Base-by-base conservation (phyloP, 176 grass and related monocot genomes). In the Eragrostis curvula region DNA sequence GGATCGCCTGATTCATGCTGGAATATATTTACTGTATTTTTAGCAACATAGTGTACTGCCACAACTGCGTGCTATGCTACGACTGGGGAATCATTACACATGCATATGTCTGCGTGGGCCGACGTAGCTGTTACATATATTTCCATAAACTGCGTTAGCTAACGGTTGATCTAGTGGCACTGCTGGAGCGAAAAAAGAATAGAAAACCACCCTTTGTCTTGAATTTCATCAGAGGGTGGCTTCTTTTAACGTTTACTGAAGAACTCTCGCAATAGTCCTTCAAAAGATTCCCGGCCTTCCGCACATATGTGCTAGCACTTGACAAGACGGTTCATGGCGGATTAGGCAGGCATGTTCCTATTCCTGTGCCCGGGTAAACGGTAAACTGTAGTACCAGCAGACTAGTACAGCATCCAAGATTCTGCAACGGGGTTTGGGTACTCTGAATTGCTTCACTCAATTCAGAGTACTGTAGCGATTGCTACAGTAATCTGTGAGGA, bases 281-380 rank as follows among this genome's bases (percentile, higher is more conserved):
- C 7, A 28, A 28, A 49, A 72, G 69, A 72, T 72, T 72, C 25
- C 24, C n/a, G n/a, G n/a, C n/a, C n/a, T n/a, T n/a, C n/a, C 1
- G 25, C 7, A 6, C 64, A 21, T 8, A 20, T 52, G 47, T 21
- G 17, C 11, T 51, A 30, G 70, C 70, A 18, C 45, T 50, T 53
- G 71, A 53, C 71, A 55, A 12, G 28, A 53, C 48, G 13, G 9
- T 18, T 18, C 47, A 52, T 3, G 47, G 27, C 17, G 28, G 15
- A 16, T 9, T 9, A 51, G 15, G 44, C 44, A 29, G 25, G 64
- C 25, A 44, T 28, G 14, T 70, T 70, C 65, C 36, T 70, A 65
- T 68, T 69, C 36, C 39, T 57, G 50, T 80, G 49, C 49, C 17
- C 9, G 36, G 40, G 79, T 81, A 58, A 81, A 81, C 50, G 51